Evolutionary conservation across 768 basidiomycete genomes (phyloP), one percentile per base, ranked within the genome.

Genomic region (Lentinula aciculospora): DNA sequence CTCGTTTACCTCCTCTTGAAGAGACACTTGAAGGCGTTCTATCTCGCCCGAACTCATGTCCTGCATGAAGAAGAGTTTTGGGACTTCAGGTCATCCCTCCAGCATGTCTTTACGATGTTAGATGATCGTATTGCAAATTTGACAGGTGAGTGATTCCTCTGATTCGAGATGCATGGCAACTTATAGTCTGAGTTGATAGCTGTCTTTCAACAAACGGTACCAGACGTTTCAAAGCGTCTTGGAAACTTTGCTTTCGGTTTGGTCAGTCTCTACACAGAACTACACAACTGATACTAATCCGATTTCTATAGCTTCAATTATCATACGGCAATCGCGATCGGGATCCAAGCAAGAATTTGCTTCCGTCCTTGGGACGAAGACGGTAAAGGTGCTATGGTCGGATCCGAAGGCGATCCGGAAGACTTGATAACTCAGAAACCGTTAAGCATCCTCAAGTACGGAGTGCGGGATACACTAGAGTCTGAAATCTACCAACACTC

Each of bases 11-110:
- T 76, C 0, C 62, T 74, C 0, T 59, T 74, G 23, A 62, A 67
- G 42, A 66, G 70, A 29, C 71, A 75, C 62, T 62, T 72, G 28
- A 63, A 69, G 39, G 68, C 72, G 25, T 62, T 76, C 34, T 63
- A 65, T 21, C 55, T 71, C 4, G 66, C 66, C 5, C 60, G 62
- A 23, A 68, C 39, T 10, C 61, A 62, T 2, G 55, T 71, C 2
- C 39, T 74, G 0, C 62, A 72, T n/a, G 60, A 62, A 7, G 63
- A 67, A 49, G 69, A 72, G 31, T 51, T 72, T 2, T 60, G 40
- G 57, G 70, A 69, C n/a, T 51, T 65, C 4, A 56, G 48, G 1
- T 61, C 64, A 31, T 67, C 65, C 0, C 46, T 70, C n/a, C n/a
- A n/a, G n/a, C n/a, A n/a, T n/a, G n/a, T n/a, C n/a, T 48, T 65